Evolutionary conservation across 1,284 basidiomycete species (phyloP).

Genomic region (Microbotryum silenes-acaulis): DNA sequence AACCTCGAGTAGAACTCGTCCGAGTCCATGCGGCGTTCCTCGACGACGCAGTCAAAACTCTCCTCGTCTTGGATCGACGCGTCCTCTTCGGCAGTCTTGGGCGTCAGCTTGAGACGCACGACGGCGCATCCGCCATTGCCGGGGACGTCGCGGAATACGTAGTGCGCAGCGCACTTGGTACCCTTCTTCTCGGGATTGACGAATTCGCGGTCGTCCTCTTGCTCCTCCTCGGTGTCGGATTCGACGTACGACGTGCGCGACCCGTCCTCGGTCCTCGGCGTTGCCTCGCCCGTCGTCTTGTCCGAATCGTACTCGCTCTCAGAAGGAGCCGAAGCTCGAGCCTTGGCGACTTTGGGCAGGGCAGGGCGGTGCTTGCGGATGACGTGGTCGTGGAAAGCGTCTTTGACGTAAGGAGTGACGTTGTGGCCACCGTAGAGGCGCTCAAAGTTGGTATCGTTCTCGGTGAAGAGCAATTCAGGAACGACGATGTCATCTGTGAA

Average conservation of each 20-base stretch:
- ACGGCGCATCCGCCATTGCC: conserved; percentile 88
- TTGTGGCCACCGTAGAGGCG: conserved; percentile 85
- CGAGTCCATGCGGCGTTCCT: conserved; percentile 80
- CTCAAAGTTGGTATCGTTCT: conserved; percentile 94
- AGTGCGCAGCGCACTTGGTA: conserved; percentile 90
- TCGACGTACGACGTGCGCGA: conserved; percentile 31
- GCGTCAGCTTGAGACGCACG: conserved; percentile 86
- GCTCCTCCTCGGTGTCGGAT: conserved; percentile 32
- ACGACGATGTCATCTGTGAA: conserved; percentile 60
- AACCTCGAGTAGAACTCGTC: conserved; percentile 90
- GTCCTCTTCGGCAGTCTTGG: conserved; percentile 64
- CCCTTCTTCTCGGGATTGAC: conserved; percentile 82
- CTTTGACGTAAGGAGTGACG: conserved; percentile 76
- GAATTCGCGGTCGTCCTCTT: conserved; percentile 46
- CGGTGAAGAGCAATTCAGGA: conserved; percentile 81
- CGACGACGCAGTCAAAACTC: conserved; percentile 78
- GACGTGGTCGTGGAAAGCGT: conserved; percentile 98
- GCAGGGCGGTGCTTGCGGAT: conserved; percentile 70
- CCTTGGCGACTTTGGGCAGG: conserved; percentile 36
- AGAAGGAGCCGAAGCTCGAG: not conserved
- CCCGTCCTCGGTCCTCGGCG: conserved; percentile 26
- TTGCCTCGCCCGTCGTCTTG: not conserved
- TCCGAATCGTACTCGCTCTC: conserved; percentile 5
- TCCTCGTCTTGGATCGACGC: conserved; percentile 77
- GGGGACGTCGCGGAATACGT: conserved; percentile 77